phyloP scores from a whole-genome alignment of 768 basidiomycete genomes.

The Kwoniella dejecticola region DNA sequence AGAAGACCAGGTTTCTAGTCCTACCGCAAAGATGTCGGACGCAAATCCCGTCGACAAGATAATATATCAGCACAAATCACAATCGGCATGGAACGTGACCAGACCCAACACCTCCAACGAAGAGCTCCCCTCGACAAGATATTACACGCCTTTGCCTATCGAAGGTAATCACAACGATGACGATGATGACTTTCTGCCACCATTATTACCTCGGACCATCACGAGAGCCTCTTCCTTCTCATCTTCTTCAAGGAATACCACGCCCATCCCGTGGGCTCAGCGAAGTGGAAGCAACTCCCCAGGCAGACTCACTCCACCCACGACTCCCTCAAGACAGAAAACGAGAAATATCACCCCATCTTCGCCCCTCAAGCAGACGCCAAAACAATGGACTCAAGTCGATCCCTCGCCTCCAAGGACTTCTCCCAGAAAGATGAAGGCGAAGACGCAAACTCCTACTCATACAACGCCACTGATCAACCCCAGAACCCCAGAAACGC shows the following conservation, averaged over 20 bases:
- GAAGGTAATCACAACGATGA: slow-evolving; percentile 1
- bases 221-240: slow-evolving; percentile 12
- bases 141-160: slow-evolving; percentile 2
- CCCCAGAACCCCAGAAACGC: slow-evolving; percentile 4
- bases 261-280: slow-evolving; percentile 18
- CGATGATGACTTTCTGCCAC: slow-evolving; percentile 13
- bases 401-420: slow-evolving; percentile 10
- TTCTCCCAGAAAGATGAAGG: neutral
- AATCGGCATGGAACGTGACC: neutral
- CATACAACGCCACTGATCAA: no score
- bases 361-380: neutral
- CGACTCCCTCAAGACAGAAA: slow-evolving; percentile 5
- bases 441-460: no score
- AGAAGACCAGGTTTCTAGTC: neutral
- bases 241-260: slow-evolving; percentile 11
- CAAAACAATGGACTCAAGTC: slow-evolving; percentile 7
- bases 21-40: neutral
- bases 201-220: slow-evolving; percentile 14
- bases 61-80: slow-evolving; percentile 8
- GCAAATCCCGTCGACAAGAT: neutral
- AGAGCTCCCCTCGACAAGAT: neutral
- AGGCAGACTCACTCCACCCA: neutral
- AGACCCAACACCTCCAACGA: neutral
- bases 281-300: slow-evolving; percentile 1
- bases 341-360: neutral